Percentiles rank a stretch among this genome's conserved stretches.
Conservation (phyloP, 495 filamentous ascomycete species). For the Penicillium daleae region DNA sequence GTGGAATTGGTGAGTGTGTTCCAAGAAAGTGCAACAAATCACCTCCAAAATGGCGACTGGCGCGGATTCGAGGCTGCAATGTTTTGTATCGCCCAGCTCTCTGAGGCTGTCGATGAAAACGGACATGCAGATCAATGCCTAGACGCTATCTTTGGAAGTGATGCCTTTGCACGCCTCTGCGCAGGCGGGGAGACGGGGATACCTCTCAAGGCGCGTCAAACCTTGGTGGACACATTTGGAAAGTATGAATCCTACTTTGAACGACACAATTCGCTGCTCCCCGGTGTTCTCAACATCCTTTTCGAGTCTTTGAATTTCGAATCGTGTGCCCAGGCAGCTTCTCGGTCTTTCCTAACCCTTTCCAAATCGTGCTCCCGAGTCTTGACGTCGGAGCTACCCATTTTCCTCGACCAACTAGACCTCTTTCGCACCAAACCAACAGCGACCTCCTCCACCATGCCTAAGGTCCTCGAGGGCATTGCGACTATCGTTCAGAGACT, state of each 20-base stretch:
- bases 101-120: constrained; percentile 74
- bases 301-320: constrained; percentile 74
- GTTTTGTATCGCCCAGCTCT: constrained; percentile 76
- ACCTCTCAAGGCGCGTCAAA: constrained; percentile 73
- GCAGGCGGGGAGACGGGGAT: constrained; percentile 51
- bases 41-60: constrained; percentile 67
- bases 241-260: constrained; percentile 83
- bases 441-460: constrained; percentile 73
- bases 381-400: constrained; percentile 69
- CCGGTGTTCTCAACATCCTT: constrained; percentile 77
- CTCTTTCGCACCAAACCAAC: constrained; percentile 61
- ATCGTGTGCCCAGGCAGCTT: constrained; percentile 69
- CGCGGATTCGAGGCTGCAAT: constrained; percentile 76
- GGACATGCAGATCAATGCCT: constrained; percentile 67
- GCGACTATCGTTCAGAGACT: constrained; percentile 83
- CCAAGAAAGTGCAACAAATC: constrained; percentile 61
- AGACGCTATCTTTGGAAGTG: constrained; percentile 71
- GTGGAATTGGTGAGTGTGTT: constrained; percentile 70
- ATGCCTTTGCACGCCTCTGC: constrained; percentile 55
- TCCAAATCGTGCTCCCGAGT: constrained; percentile 78
- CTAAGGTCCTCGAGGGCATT: constrained; percentile 80
- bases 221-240: constrained; percentile 75
- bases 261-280: constrained; percentile 68
- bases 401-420: constrained; percentile 79
- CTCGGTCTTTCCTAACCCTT: constrained; percentile 76